A percentile compares a stretch with the other conserved stretches of the same genome.
Conservation (phyloP, 768 basidiomycete genomes). For the Tulasnella sp. region DNA sequence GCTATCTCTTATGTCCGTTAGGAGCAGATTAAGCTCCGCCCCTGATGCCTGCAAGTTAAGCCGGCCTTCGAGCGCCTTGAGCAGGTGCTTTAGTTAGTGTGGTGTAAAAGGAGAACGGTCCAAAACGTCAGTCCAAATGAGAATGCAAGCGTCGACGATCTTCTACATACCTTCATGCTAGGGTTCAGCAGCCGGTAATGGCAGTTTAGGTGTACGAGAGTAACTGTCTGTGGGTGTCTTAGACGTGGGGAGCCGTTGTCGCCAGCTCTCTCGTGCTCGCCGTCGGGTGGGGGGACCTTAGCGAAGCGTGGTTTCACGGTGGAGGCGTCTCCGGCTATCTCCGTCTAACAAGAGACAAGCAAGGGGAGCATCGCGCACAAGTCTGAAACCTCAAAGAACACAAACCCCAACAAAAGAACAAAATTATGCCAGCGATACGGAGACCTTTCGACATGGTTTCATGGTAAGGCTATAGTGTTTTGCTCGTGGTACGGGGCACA, state of each 20-base stretch:
- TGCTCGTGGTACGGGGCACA: too few species aligned
- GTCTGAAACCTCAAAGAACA: neutral
- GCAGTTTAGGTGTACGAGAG: neutral
- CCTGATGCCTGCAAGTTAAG: slow-evolving; percentile 48
- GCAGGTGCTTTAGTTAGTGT: slow-evolving; percentile 54
- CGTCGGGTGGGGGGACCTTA: neutral
- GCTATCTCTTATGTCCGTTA: slow-evolving; percentile 77
- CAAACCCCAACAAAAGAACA: neutral
- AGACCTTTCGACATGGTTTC: too few species aligned
- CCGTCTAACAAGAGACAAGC: neutral
- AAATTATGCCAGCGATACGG: neutral
- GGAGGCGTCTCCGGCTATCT: neutral
- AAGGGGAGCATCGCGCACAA: neutral
- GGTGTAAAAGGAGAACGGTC: neutral
- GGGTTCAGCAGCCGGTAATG: neutral
- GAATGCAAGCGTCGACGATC: neutral
- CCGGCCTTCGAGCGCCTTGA: slow-evolving; percentile 73
- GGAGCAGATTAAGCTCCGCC: slow-evolving; percentile 66
- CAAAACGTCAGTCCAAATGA: neutral
- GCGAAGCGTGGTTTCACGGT: neutral
- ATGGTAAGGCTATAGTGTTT: too few species aligned
- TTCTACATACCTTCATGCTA: neutral
- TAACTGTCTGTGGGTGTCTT: neutral
- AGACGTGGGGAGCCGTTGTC: neutral
- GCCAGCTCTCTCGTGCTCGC: neutral